A percentile compares a stretch with the other conserved stretches of the same genome.
Conservation (phyloP, 2,329 filamentous ascomycete genomes). For the Trichoderma cornu-damae region DNA sequence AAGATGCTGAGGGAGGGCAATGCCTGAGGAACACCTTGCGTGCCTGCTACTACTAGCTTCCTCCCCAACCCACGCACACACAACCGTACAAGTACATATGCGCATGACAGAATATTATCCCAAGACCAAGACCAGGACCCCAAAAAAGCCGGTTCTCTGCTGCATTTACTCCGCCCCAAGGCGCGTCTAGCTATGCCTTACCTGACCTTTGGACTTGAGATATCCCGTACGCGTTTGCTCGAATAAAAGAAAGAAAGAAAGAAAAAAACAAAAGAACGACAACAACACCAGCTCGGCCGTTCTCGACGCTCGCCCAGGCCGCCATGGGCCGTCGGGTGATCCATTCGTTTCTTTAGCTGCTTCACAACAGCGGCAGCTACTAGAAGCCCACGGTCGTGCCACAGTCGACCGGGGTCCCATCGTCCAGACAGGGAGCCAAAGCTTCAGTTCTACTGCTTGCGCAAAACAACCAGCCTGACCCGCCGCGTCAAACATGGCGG, state of each 20-base stretch:
- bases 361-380: slow-evolving; percentile 13
- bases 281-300: slow-evolving; percentile 10
- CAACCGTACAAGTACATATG: too few relatives aligned
- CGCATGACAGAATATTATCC: background rate
- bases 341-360: slow-evolving; percentile 8
- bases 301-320: background rate
- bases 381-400: slow-evolving; percentile 15
- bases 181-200: background rate
- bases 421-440: slow-evolving; percentile 7
- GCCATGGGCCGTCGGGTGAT: slow-evolving; percentile 5
- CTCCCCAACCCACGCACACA: slow-evolving; percentile 3
- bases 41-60: background rate
- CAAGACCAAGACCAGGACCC: too few relatives aligned
- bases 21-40: background rate
- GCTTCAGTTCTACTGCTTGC: slow-evolving; percentile 3
- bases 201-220: background rate
- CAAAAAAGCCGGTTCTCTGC: background rate
- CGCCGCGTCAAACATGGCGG: slow-evolving; percentile 7
- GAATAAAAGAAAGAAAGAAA: too few relatives aligned
- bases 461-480: slow-evolving; percentile 11
- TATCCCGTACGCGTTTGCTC: too few relatives aligned
- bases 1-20: too few relatives aligned
- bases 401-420: slow-evolving; percentile 12
- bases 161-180: background rate
- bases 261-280: background rate